These are phyloP conservation scores for Brassica cretica DNA, from an alignment of 345 rosid genomes.

Conservation along the genomic window DNA sequence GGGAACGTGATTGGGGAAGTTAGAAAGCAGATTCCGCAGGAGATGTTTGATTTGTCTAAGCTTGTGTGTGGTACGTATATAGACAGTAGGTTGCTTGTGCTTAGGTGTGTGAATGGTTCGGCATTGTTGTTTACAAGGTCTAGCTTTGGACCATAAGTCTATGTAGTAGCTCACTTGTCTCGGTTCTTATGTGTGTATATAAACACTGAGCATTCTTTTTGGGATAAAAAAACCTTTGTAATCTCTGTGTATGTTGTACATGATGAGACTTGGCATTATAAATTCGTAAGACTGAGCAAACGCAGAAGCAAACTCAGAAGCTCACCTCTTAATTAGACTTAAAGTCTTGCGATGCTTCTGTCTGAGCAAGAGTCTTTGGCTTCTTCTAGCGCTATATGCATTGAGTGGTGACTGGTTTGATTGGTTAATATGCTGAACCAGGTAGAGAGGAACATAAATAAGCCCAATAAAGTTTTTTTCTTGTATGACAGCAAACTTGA, in stretches of 20 bases:
- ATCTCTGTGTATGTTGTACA: slow-evolving; percentile 21
- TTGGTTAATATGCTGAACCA: background rate
- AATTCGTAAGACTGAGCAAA: background rate
- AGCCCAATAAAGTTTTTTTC: slow-evolving; percentile 12
- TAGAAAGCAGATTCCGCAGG: slow-evolving; percentile 71
- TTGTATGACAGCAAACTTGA: slow-evolving; percentile 11
- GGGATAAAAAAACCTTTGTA: slow-evolving; percentile 1
- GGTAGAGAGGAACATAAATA: slow-evolving; percentile 12
- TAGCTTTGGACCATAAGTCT: slow-evolving; percentile 23
- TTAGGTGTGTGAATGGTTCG: slow-evolving; percentile 80
- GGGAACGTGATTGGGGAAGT: slow-evolving; percentile 64
- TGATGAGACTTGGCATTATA: background rate
- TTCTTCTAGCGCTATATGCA: background rate
- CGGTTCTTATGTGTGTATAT: slow-evolving; percentile 15
- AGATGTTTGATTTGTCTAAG: slow-evolving; percentile 79
- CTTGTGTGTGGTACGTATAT: slow-evolving; percentile 82
- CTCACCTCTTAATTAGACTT: no score
- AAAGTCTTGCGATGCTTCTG: background rate
- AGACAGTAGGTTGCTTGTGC: slow-evolving; percentile 73
- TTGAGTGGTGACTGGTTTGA: slow-evolving; percentile 1
- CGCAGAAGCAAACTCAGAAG: no score
- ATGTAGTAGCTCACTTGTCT: slow-evolving; percentile 30
- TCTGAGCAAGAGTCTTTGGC: slow-evolving; percentile 2
- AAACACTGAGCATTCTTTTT: slow-evolving; percentile 21
- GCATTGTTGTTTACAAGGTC: slow-evolving; percentile 74